Evolutionary conservation across 768 basidiomycete species (phyloP).

Genomic region (Tulasnella calospora): DNA sequence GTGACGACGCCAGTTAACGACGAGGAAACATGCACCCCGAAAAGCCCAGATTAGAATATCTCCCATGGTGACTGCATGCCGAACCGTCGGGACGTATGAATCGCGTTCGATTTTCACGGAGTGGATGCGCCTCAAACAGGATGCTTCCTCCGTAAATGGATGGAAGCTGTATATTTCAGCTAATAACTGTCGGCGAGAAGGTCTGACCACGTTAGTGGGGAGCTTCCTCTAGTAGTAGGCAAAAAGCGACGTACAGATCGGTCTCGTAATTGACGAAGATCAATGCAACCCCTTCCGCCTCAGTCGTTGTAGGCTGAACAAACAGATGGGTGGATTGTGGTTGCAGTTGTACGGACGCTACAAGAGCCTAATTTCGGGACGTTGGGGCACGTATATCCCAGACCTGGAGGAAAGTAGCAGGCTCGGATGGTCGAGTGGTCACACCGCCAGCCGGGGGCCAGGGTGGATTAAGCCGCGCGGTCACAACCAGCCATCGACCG

Average conservation of each 20-base stretch:
- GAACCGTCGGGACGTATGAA: background rate
- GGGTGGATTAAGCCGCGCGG: background rate
- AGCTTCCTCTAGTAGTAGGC: background rate
- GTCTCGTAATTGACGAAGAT: background rate
- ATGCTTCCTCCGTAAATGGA: background rate
- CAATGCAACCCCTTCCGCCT: background rate
- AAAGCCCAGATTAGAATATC: background rate
- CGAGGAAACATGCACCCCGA: background rate
- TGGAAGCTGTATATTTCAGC: background rate
- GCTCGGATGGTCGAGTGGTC: background rate
- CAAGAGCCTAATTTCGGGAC: background rate
- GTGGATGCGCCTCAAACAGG: background rate
- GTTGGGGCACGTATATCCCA: background rate
- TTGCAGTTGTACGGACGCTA: background rate
- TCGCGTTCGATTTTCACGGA: background rate
- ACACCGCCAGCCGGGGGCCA: background rate
- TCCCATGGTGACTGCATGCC: background rate
- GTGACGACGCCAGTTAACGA: background rate
- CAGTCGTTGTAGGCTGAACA: background rate
- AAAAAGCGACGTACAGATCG: background rate
- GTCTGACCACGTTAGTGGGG: background rate
- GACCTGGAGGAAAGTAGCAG: background rate
- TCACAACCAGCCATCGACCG: background rate
- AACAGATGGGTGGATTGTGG: background rate
- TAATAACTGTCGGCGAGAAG: background rate